Base-by-base conservation (phyloP, 1,284 basidiomycete genomes). In the Pyrrhoderma lamaoense region DNA sequence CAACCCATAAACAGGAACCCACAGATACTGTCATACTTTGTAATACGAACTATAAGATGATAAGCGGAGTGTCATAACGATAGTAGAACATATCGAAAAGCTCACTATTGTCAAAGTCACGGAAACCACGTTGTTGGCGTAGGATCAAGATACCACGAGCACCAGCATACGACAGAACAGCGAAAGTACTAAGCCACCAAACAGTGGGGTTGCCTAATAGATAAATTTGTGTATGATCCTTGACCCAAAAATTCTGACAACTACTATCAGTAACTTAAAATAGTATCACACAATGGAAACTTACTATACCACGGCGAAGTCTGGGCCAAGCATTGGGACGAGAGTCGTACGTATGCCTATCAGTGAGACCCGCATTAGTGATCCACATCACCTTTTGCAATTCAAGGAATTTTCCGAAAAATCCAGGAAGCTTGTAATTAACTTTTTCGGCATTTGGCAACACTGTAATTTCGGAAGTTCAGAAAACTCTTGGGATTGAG, bases 351-450 rank as follows among this genome's bases (percentile, higher is more conserved):
- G 85, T 85, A 62, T 99, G 96, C 18, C 92, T 81, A 60, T 96
- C 93, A 0, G 95, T 98, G 54, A 99, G 70, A 0, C 92, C 94
- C 19, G 90, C 89, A 61, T 99, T 99, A 19, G 94, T 98, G n/a
- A 78, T 82, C 93, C 93, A 98, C 95, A 99, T 99, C 54, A 95
- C 93, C 58, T 77, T 75, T 63, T 99, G 93, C 34, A 99, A 72
- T 65, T 99, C 95, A 63, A 77, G 74, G 73, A 99, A 98, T 69
- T 97, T 97, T 58, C 76, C 62, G 35, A 96, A 70, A 74, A 99
- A 99, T 3, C 85, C 80, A 2, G 95, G 93, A 22, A 80, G 71
- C 55, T 78, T 75, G 65, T 96, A 97, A 66, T 96, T 99, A 66
- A 95, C 85, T 67, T 82, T 92, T 8, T 79, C 76, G 3, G 90